Evolutionary conservation across 2,329 filamentous ascomycete species (phyloP).

Genomic region (Pseudogymnoascus sp.): DNA sequence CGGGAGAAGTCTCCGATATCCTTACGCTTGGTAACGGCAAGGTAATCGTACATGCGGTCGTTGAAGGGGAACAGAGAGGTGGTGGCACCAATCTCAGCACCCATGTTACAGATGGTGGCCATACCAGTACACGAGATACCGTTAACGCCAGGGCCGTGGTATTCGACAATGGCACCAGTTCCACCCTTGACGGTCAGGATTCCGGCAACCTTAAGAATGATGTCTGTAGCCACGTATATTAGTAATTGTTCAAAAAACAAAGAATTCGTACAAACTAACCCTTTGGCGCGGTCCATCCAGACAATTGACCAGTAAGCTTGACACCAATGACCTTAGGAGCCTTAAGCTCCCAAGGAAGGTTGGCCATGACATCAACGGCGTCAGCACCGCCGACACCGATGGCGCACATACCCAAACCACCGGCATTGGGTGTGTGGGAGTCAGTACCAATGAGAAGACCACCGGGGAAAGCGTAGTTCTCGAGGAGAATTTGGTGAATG

Average conservation of each 20-base stretch:
- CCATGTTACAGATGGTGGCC: slow-evolving; percentile 72
- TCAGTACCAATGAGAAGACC: slow-evolving; percentile 96
- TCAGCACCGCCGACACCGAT: slow-evolving; percentile 98
- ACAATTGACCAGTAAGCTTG: slow-evolving; percentile 81
- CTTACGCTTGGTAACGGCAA: slow-evolving; percentile 80
- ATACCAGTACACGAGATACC: slow-evolving; percentile 76
- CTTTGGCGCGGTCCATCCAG: slow-evolving; percentile 90
- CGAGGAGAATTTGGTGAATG: slow-evolving; percentile 96
- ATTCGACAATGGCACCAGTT: slow-evolving; percentile 84
- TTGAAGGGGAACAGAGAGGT: slow-evolving; percentile 97
- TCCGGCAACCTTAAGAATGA: slow-evolving; percentile 95
- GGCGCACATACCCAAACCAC: slow-evolving; percentile 88
- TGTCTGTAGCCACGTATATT: slow-evolving; percentile 49
- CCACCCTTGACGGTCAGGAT: slow-evolving; percentile 97
- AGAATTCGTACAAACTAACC: slow-evolving; percentile 44
- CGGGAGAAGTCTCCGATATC: slow-evolving; percentile 87
- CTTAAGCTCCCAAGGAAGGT: slow-evolving; percentile 96
- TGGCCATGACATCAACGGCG: slow-evolving; percentile 96
- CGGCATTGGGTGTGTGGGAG: slow-evolving; percentile 94
- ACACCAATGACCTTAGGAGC: slow-evolving; percentile 96
- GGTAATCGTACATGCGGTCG: slow-evolving; percentile 95
- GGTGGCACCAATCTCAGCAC: slow-evolving; percentile 72
- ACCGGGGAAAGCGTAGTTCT: slow-evolving; percentile 99
- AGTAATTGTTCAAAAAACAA: slow-evolving; percentile 4
- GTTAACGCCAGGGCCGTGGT: slow-evolving; percentile 66